phyloP scores from a whole-genome alignment of 2,329 filamentous ascomycete species.

The Ambrosiella xylebori region DNA sequence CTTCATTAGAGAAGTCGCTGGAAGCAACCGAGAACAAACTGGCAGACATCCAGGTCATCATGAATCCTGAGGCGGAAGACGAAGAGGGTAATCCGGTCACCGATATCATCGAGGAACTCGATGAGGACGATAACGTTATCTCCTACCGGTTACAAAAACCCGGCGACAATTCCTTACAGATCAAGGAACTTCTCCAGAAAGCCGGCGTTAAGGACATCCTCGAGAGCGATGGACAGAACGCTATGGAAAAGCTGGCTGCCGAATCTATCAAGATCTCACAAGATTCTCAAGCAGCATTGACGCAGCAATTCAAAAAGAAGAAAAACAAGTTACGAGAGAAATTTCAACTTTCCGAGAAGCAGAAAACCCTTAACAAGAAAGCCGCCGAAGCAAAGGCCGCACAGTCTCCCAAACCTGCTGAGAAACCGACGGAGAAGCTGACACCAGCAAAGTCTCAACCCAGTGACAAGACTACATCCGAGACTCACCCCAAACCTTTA shows the following conservation, averaged over 20 bases:
- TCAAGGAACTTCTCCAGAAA: constrained; percentile 58
- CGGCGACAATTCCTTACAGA: constrained; percentile 45
- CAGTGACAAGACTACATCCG: constrained; percentile 35
- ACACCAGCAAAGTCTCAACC: constrained; percentile 14
- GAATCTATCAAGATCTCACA: neutral
- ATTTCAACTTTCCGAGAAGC: neutral
- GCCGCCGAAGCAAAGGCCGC: neutral
- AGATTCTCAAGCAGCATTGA: neutral
- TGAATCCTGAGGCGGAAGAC: constrained; percentile 18
- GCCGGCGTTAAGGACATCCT: constrained; percentile 40
- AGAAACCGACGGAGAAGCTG: constrained; percentile 18
- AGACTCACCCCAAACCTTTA: too few relatives aligned
- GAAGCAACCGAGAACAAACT: constrained; percentile 48
- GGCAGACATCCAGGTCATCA: constrained; percentile 12
- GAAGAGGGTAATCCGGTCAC: constrained; percentile 46
- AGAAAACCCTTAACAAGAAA: neutral
- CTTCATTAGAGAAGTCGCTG: constrained; percentile 22
- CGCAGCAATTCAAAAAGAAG: neutral
- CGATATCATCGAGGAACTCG: constrained; percentile 82
- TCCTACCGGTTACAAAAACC: constrained; percentile 50
- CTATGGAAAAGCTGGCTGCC: neutral
- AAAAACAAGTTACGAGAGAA: neutral
- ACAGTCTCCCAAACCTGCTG: constrained; percentile 6
- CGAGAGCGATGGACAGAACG: neutral
- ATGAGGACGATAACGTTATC: constrained; percentile 75